Evolutionary conservation across 106 monocot genomes (phyloP), one percentile per base, ranked within the genome.

Genomic region (Dendrobium huoshanense): DNA sequence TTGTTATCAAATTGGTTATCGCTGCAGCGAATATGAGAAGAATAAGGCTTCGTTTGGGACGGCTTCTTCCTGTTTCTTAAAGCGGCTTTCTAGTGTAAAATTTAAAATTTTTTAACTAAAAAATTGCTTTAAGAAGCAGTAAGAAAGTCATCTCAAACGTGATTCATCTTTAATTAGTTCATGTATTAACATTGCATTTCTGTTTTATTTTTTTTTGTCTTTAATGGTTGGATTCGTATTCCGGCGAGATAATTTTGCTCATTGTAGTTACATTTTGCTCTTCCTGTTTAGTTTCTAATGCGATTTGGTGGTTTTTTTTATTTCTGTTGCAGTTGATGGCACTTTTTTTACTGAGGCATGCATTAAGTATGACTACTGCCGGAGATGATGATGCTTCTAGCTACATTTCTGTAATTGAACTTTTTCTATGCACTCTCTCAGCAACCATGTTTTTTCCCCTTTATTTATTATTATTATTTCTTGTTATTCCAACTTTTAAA

Each of bases 281-380:
- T 70, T 31, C 29, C 70, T 70, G 15, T 37, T 16, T 33, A 37
- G 29, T 48, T 76, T 41, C 29, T 43, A 0, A 74, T 79, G 18
- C 79, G 61, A 73, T 17, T 20, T 80, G 16, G 59, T 10, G 1
- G 17, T 78, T 72, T 41, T 27, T 78, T 77, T 3, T n/a, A 58
- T 13, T 15, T 79, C 54, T 79, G 33, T 67, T 81, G 58, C 84
- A 97, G 96, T 86, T 97, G 73, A 90, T 97, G 88, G 94, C 92
- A 31, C 92, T 97, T 84, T 80, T 97, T 70, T 82, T 97, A 44
- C 78, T 97, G 82, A 92, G 90, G 83, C 92, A 94, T 88, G 93
- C 96, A 17, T 56, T 97, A 77, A 55, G 87, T 33, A 80, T 91
- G 33, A 89, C 87, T 6, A 81, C 73, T 44, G 85, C 79, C n/a